These are phyloP conservation scores for Cryptococcus amylolentus DNA, from an alignment of 1,284 basidiomycete genomes.

Conservation along the genomic window DNA sequence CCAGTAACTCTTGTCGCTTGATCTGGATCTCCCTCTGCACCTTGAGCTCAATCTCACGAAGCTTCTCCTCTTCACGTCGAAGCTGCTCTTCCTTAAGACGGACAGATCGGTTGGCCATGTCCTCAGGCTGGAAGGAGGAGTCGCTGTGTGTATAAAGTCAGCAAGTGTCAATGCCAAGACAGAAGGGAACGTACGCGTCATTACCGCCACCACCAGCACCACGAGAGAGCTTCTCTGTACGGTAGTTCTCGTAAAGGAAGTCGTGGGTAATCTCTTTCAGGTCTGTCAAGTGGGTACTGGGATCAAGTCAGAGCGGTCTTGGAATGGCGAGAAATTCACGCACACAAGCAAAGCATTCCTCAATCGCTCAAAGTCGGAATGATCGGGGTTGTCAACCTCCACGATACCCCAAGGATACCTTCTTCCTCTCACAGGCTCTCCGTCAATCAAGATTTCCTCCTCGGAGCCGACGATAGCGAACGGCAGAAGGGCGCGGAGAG, in stretches of 20 bases:
- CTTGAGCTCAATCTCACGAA: constrained; percentile 97
- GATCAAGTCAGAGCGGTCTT: background rate
- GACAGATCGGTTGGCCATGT: constrained; percentile 92
- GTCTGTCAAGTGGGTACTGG: constrained; percentile 88
- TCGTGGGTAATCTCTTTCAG: constrained; percentile 92
- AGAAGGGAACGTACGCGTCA: constrained; percentile 59
- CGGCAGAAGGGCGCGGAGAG: constrained; percentile 83
- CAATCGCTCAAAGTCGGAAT: constrained; percentile 93
- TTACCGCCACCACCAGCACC: constrained; percentile 78
- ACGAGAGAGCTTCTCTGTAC: constrained; percentile 95
- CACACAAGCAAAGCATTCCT: constrained; percentile 85
- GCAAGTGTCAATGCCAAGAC: background rate
- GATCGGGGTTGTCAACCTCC: constrained; percentile 97
- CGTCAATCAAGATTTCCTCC: constrained; percentile 90
- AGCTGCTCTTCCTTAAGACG: constrained; percentile 99
- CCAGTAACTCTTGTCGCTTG: constrained; percentile 93
- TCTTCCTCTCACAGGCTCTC: constrained; percentile 84
- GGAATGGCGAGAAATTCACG: constrained; percentile 20
- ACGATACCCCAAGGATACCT: constrained; percentile 97
- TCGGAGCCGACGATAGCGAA: constrained; percentile 98
- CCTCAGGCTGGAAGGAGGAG: constrained; percentile 83
- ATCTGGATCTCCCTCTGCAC: constrained; percentile 98
- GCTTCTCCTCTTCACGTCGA: constrained; percentile 93
- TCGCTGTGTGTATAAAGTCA: constrained; percentile 56
- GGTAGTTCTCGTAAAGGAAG: constrained; percentile 82